Evolutionary conservation across 2,329 filamentous ascomycete genomes (phyloP), one percentile per base, ranked within the genome.

Genomic region (Bipolaris zeicola): DNA sequence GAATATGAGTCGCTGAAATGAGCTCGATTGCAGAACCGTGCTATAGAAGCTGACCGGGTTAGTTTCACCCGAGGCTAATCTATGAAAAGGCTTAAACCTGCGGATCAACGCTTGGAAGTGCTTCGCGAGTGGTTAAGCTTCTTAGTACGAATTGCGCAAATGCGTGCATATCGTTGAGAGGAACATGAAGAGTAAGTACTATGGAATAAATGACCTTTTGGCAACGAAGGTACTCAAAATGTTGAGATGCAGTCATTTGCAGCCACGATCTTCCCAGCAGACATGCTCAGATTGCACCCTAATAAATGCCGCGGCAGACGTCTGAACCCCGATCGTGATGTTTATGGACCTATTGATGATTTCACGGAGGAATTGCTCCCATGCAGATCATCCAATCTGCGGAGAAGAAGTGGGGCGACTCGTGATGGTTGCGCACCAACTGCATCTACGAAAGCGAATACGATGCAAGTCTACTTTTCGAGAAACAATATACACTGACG

Each of bases 331-430:
- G 20, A 20, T 28, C 7, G 49, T 5, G 2, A 54, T 31, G 11
- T 49, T 7, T 6, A 16, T 8, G 20, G 28, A 16, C 6, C 44
- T 34, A 22, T n/a, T 4, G 5, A 34, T 18, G 43, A 28, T 45
- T 16, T 46, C 11, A 54, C 51, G 51, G 51, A 54, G 37, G 18
- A 54, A 54, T 18, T 54, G 7, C 43, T 3, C 49, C 51, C 51
- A 48, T 28, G 51, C 20, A 33, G 43, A 43, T 54, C 45, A 22
- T 8, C 31, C 18, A 31, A 38, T 34, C 34, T 42, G 52, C 45
- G 45, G 52, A 37, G 45, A 50, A 45, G 45, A 38, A 43, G 45
- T 10, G 51, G 51, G 51, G 44, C 37, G 10, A 11, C 14, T 28
- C 10, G 34, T 3, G 42, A 42, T 10, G 26, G 26, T 42, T 16